Evolutionary conservation across 78 protist species (phyloP), one percentile per base, ranked within the genome.

Genomic region (Monocercomonoides exilis): DNA sequence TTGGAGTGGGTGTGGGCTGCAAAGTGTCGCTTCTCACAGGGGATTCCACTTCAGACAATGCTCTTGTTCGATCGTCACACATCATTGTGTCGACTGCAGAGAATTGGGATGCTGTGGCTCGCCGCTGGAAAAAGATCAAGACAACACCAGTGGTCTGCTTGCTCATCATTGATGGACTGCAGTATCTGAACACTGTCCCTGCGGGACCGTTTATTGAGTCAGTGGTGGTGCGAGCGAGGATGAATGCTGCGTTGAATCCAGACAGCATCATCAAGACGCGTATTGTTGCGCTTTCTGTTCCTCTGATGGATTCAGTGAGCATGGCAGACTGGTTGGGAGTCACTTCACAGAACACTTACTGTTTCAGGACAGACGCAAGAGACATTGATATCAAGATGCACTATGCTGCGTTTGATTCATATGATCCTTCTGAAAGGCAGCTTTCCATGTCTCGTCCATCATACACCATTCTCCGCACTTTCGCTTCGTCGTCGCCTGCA

Each of bases 161-260:
- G 21, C 87, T 96, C 44, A 84, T 98, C n/a, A 87, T 90, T 2
- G 99, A 98, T 84, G 99, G 95, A 82, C 1, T 89, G 29, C 93
- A 91, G 54, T 80, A 33, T 11, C 6, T 54, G 11, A 54, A 11
- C 38, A 21, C 11, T 29, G 38, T 21, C 11, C 38, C 11, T 29
- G 11, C 11, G 11, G 70, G 38, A 29, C 70, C 11, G 11, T 21
- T 29, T 21, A 54, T 54, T 54, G 70, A 54, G 21, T 54, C 70
- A 11, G 38, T 54, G 11, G 70, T 54, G 11, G 70, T 21, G 21
- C 70, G 70, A 54, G 70, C 70, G 11, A 11, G 70, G 21, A 54
- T 54, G 70, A 29, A 11, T 21, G 11, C 70, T 11, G 11, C 70
- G 38, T 21, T 54, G 38, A 21, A 54, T 54, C 38, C 11, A 54